A percentile compares a stretch with the other conserved stretches of the same genome.
Conservation (phyloP, 2,329 filamentous ascomycete genomes). For the Thielaviopsis populi region DNA sequence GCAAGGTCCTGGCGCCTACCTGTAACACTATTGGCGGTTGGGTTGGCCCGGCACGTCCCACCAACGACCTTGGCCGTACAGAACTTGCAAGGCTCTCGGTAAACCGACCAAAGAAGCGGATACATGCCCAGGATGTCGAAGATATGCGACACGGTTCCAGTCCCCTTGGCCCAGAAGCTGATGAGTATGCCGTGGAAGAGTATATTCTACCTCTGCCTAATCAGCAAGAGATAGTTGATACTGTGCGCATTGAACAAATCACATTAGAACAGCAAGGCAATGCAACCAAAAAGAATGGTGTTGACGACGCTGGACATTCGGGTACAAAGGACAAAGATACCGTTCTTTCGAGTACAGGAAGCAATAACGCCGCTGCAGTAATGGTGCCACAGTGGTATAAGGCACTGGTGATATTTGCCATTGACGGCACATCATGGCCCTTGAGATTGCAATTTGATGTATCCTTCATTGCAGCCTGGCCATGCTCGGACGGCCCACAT, state of each 20-base stretch:
- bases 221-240: slow-evolving; percentile 43
- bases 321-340: not conserved
- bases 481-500: slow-evolving; percentile 48
- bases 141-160: slow-evolving; percentile 54
- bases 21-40: slow-evolving; percentile 57
- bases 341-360: slow-evolving; percentile 17
- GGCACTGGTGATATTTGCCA: slow-evolving; percentile 47
- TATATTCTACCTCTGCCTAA: slow-evolving; percentile 46
- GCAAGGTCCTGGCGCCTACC: slow-evolving; percentile 59
- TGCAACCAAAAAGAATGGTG: not conserved
- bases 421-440: slow-evolving; percentile 48
- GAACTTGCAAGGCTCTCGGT: slow-evolving; percentile 57
- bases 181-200: slow-evolving; percentile 49
- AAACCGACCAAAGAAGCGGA: slow-evolving; percentile 38
- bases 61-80: slow-evolving; percentile 48
- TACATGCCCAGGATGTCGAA: slow-evolving; percentile 44
- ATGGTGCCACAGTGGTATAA: slow-evolving; percentile 37
- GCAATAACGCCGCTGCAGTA: not conserved
- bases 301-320: not conserved
- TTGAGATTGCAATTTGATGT: slow-evolving; percentile 49
- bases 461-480: slow-evolving; percentile 50
- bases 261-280: slow-evolving; percentile 33
- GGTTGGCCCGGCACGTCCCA: slow-evolving; percentile 57
- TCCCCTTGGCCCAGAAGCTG: slow-evolving; percentile 48
- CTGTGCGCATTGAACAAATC: slow-evolving; percentile 54